phyloP scores from a whole-genome alignment of 2,329 filamentous ascomycete species.

The Aspergillus tamarii region DNA sequence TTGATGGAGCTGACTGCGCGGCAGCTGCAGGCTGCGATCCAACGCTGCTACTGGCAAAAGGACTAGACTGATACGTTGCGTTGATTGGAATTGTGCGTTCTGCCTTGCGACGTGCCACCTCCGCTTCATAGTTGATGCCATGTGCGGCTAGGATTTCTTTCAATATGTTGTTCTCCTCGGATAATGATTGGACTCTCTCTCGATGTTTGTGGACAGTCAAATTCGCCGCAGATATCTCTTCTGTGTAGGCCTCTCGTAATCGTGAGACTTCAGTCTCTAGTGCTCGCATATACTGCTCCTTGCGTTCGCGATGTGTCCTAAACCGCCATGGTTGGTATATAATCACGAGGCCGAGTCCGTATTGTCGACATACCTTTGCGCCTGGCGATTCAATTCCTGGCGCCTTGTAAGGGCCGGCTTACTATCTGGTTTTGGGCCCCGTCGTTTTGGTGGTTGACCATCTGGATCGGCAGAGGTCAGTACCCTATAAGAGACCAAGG shows the following conservation, averaged over 20 bases:
- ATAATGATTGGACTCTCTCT: constrained; percentile 70
- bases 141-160: constrained; percentile 63
- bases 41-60: constrained; percentile 45
- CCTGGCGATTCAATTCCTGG: constrained; percentile 93
- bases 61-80: constrained; percentile 37
- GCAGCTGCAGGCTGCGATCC: constrained; percentile 35
- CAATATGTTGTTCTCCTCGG: constrained; percentile 79
- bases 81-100: constrained; percentile 31
- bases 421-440: constrained; percentile 94
- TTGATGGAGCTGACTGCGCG: constrained; percentile 29
- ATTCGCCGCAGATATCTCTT: constrained; percentile 63
- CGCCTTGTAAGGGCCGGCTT: constrained; percentile 90
- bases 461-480: constrained; percentile 55
- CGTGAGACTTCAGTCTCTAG: constrained; percentile 89
- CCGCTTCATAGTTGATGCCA: constrained; percentile 61
- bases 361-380: constrained; percentile 70
- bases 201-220: constrained; percentile 64
- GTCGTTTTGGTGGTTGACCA: constrained; percentile 81
- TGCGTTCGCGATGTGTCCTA: constrained; percentile 94
- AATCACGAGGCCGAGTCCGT: neutral
- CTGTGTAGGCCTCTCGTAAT: constrained; percentile 75
- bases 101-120: constrained; percentile 43
- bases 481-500: constrained; percentile 2
- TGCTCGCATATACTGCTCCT: constrained; percentile 93
- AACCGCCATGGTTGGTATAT: constrained; percentile 16